Evolutionary conservation across 345 rosid species (phyloP).

Genomic region (Eucalyptus microcorys): DNA sequence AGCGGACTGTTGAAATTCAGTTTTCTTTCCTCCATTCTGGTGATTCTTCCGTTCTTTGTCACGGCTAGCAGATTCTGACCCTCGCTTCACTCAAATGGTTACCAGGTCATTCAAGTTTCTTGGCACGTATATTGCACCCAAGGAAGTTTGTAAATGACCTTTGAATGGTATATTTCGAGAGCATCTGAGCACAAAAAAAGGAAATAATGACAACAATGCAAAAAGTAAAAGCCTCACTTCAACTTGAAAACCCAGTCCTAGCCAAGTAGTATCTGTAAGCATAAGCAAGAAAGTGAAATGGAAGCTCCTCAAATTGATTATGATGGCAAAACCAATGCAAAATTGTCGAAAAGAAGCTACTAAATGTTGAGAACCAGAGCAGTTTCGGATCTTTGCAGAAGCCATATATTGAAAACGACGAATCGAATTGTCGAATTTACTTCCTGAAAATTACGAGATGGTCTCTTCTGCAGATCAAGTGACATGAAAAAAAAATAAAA

Average conservation of each 20-base stretch:
- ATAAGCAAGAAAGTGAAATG: background rate
- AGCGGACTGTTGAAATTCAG: conserved; percentile 72
- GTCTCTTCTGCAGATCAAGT: background rate
- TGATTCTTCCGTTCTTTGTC: background rate
- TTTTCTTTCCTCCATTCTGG: conserved; percentile 57
- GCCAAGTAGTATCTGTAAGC: background rate
- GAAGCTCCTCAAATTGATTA: background rate
- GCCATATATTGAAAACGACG: background rate
- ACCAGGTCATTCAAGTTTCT: background rate
- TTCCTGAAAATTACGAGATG: background rate
- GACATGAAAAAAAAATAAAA: background rate
- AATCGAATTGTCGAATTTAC: background rate
- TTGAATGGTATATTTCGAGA: background rate
- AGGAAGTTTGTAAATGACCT: background rate
- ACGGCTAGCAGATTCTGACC: background rate
- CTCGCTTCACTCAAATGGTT: background rate
- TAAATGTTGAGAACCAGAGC: background rate
- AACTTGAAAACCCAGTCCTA: background rate
- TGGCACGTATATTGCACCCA: background rate
- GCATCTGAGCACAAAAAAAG: background rate
- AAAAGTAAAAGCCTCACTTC: background rate
- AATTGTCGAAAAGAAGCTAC: background rate
- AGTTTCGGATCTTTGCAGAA: background rate
- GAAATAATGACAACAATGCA: background rate
- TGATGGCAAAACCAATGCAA: background rate